These are phyloP conservation scores for Xylaria sp. DNA, from an alignment of 2,329 filamentous ascomycete genomes.

Conservation along the genomic window DNA sequence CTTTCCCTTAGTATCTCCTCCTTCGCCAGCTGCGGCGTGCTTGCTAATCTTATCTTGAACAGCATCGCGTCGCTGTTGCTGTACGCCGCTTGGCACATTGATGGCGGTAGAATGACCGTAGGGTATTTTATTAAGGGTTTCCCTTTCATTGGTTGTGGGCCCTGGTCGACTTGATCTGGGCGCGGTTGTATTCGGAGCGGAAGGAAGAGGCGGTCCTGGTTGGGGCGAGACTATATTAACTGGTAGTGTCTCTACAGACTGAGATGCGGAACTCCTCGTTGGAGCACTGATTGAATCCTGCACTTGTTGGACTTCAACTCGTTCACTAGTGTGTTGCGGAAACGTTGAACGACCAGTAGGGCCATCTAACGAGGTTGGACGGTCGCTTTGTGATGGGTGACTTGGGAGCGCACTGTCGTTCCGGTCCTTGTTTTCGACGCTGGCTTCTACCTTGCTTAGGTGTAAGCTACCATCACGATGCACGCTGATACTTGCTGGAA, in stretches of 20 bases:
- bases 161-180: not conserved
- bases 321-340: conserved; percentile 39
- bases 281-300: conserved; percentile 32
- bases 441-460: conserved; percentile 57
- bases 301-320: conserved; percentile 40
- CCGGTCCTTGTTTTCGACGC: conserved; percentile 14
- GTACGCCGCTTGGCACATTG: not conserved
- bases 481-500: conserved; percentile 79
- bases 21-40: not conserved
- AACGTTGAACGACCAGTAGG: conserved; percentile 18
- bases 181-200: conserved; percentile 3
- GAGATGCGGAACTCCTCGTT: conserved; percentile 18
- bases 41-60: not conserved
- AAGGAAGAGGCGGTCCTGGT: not conserved
- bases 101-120: not conserved
- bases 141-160: not conserved
- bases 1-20: not conserved
- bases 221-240: conserved; percentile 3
- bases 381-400: conserved; percentile 42
- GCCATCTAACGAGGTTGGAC: conserved; percentile 20
- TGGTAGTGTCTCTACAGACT: not conserved
- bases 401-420: conserved; percentile 20
- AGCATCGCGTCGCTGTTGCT: not conserved
- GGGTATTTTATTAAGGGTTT: not conserved
- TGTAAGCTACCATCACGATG: conserved; percentile 73